A percentile compares a stretch with the other conserved stretches of the same genome.
These are phyloP conservation scores for Hymenoscyphus fructigenus DNA, from an alignment of 2,329 filamentous ascomycete species.

Conservation along the genomic window DNA sequence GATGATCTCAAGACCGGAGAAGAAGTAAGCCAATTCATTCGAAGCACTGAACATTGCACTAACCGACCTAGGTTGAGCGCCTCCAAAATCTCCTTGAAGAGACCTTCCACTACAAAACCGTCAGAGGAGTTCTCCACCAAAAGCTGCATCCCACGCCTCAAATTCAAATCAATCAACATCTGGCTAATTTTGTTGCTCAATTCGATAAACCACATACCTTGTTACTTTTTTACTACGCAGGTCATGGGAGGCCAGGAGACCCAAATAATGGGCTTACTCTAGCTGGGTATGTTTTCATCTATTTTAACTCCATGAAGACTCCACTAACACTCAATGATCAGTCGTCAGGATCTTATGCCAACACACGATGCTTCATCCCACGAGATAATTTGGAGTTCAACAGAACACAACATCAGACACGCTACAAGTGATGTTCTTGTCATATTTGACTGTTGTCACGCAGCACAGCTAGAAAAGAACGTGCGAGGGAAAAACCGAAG, in stretches of 20 bases:
- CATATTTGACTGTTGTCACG: conserved; percentile 28
- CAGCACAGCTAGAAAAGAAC: conserved; percentile 13
- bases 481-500: conserved; percentile 8
- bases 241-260: conserved; percentile 17
- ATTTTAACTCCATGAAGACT: no score
- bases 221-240: conserved; percentile 23
- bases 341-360: background rate
- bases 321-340: background rate
- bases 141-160: conserved; percentile 3
- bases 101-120: conserved; percentile 11
- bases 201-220: conserved; percentile 15
- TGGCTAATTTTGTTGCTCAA: conserved; percentile 18
- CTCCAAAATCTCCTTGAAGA: conserved; percentile 11
- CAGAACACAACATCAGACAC: conserved; percentile 11
- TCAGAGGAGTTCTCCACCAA: conserved; percentile 4
- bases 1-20: conserved; percentile 15
- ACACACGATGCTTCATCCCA: background rate
- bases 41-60: background rate
- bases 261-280: conserved; percentile 6
- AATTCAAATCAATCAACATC: conserved; percentile 13
- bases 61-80: conserved; percentile 11
- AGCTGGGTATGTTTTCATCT: conserved; percentile 9
- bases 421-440: conserved; percentile 20
- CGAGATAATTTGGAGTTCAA: conserved; percentile 19
- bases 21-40: conserved; percentile 13